phyloP scores from a whole-genome alignment of 2,329 filamentous ascomycete species.

The Thielaviopsis musarum region DNA sequence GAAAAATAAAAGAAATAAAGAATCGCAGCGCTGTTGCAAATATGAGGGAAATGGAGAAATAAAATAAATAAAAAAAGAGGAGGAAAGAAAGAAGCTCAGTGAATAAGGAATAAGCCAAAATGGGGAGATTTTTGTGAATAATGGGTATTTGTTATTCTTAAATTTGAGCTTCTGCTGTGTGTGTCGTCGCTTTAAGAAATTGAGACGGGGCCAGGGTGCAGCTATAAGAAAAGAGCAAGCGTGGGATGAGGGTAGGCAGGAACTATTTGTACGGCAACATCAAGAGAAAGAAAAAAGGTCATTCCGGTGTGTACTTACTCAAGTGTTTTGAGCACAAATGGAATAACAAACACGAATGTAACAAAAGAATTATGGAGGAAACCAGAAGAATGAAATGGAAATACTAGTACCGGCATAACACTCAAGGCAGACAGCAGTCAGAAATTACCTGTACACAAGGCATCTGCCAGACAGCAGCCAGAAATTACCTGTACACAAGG shows the following conservation, averaged over 20 bases:
- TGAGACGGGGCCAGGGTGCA: too few species aligned
- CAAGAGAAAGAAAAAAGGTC: too few species aligned
- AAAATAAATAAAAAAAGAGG: neutral
- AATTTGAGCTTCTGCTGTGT: neutral
- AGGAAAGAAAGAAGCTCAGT: neutral
- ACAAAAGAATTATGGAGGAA: too few species aligned
- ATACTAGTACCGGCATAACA: neutral
- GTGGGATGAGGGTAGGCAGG: too few species aligned
- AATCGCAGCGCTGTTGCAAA: neutral
- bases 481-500: too few species aligned
- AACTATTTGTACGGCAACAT: too few species aligned
- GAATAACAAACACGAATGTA: too few species aligned
- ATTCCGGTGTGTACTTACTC: too few species aligned
- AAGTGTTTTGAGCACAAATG: too few species aligned
- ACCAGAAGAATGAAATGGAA: neutral
- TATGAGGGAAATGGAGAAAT: neutral
- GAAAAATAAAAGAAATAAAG: neutral
- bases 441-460: too few species aligned
- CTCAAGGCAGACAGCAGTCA: too few species aligned
- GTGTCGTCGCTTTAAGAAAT: neutral
- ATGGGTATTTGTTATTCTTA: neutral
- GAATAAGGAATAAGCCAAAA: neutral
- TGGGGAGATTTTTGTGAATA: neutral
- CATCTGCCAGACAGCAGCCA: too few species aligned
- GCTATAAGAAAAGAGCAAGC: neutral